Base-by-base conservation (phyloP, 345 rosid genomes). In the Raphanus sativus region DNA sequence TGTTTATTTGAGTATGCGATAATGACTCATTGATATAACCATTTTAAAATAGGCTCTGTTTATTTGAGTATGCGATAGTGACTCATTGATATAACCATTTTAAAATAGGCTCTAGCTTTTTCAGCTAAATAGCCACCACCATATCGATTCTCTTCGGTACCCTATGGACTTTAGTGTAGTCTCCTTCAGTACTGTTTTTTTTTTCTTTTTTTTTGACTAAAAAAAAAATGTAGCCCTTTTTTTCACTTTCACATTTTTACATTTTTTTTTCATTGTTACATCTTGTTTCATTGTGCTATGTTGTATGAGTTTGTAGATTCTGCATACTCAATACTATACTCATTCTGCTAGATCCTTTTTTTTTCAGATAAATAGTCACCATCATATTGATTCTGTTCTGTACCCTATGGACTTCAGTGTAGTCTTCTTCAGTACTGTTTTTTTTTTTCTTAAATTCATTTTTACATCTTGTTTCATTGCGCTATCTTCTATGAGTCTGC, bases 401-500 rank as follows among this genome's bases (percentile, higher is more conserved):
- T 28, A 2, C 29, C 3, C 0, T 67, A 28, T 50, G 29, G 28
- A 17, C 73, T 16, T 9, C 26, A 15, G 11, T 50, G 30, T 48
- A 5, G 36, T 67, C 17, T 21, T 21, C 21, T 66, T 40, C 58
- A 34, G 40, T 7, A 34, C 10, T 34, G 3, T 34, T 8, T 34
- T 8, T 34, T 28, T 21, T 29, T 34, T 36, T 36, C 8, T 36
- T 36, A 21, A 21, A 21, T 40, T 40, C 48, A 40, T 40, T 10
- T n/a, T 26, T 34, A 67, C 59, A 45, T 45, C 28, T 33, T 36
- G 21, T 68, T 40, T 52, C 60, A 4, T 29, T 40, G 69, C 50
- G 40, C 63, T 59, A 52, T 68, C 28, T 50, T 7, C 21, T 65
- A 65, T 40, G 21, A 24, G 69, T 65, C 54, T 25, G 13, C 71